Conservation (phyloP, 495 filamentous ascomycete genomes). For the Xylaria sp. region DNA sequence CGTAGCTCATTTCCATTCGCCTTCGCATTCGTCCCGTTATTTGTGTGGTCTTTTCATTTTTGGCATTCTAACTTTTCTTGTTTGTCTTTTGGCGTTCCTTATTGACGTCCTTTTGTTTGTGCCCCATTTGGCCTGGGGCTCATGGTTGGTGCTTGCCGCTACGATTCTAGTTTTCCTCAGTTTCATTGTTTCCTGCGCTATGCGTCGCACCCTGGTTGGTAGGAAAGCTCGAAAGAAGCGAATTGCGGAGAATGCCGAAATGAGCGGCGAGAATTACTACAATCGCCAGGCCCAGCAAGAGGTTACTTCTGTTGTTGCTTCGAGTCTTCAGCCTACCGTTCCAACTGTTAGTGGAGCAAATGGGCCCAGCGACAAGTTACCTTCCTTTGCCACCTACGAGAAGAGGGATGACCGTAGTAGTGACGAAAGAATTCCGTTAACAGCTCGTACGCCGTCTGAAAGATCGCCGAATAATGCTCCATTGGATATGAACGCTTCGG, state of each 20-base stretch:
- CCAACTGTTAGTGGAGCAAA: conserved; percentile 61
- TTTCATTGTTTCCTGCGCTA: conserved; percentile 91
- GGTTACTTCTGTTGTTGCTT: conserved; percentile 46
- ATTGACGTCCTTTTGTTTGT: conserved; percentile 97
- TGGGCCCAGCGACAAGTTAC: conserved; percentile 62
- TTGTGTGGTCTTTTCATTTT: conserved; percentile 85
- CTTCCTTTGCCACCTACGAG: conserved; percentile 82
- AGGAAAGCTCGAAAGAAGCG: conserved; percentile 90
- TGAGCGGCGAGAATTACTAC: conserved; percentile 94
- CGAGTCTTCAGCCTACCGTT: conserved; percentile 60
- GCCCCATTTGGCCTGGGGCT: conserved; percentile 91
- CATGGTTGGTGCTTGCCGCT: conserved; percentile 91
- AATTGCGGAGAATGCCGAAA: conserved; percentile 91
- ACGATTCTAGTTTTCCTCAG: conserved; percentile 85
- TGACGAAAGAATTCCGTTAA: conserved; percentile 87
- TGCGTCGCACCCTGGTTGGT: conserved; percentile 91
- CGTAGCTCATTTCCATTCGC: conserved; percentile 84
- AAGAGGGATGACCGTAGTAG: conserved; percentile 65
- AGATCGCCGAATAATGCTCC: conserved; percentile 49
- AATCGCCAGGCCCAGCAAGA: conserved; percentile 68
- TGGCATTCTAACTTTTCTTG: conserved; percentile 81
- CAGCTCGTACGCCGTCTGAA: conserved; percentile 63
- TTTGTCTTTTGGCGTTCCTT: conserved; percentile 86
- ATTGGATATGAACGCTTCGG: conserved; percentile 46
- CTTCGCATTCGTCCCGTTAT: conserved; percentile 92